phyloP scores from a whole-genome alignment of 2,329 filamentous ascomycete genomes.

The Fusarium drepaniforme region DNA sequence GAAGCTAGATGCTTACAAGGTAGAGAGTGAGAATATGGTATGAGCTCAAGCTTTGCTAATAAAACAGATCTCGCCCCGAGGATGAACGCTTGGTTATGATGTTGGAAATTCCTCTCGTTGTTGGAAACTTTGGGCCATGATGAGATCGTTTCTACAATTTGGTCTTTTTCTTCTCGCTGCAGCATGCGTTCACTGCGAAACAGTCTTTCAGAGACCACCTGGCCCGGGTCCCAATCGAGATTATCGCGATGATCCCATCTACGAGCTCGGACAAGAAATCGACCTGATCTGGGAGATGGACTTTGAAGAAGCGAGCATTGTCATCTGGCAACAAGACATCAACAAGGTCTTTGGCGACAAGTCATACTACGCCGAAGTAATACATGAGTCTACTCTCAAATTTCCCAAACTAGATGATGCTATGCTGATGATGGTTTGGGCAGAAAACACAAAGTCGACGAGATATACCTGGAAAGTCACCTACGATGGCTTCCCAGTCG shows the following conservation, averaged over 20 bases:
- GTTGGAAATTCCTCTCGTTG: neutral
- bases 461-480: conserved; percentile 4
- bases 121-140: neutral
- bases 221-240: neutral
- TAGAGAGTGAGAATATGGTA: neutral
- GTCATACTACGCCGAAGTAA: neutral
- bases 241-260: conserved; percentile 6
- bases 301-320: neutral
- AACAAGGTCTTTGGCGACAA: neutral
- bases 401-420: neutral
- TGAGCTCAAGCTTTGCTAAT: neutral
- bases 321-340: conserved; percentile 1
- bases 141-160: neutral
- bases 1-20: neutral
- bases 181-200: neutral
- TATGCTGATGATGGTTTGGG: neutral
- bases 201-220: neutral
- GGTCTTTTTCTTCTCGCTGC: neutral
- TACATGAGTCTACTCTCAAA: neutral
- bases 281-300: conserved; percentile 14
- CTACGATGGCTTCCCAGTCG: conserved; percentile 1
- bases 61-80: neutral
- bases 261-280: neutral
- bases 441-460: neutral
- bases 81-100: neutral